phyloP scores from a whole-genome alignment of 805 yeast species.

The Wickerhamomyces queroliae region DNA sequence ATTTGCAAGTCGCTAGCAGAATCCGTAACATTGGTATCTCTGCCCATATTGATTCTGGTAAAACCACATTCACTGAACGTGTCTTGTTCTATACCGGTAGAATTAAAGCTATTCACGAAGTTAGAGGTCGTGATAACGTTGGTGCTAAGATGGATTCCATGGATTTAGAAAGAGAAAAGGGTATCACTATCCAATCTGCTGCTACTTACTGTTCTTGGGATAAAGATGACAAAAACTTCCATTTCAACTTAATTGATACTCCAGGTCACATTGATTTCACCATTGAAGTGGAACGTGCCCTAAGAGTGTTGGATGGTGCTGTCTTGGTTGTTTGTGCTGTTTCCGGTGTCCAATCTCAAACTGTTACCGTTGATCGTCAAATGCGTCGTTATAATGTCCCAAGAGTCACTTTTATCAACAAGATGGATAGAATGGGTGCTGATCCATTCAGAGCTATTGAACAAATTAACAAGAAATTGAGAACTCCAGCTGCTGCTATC shows the following conservation, averaged over 20 bases:
- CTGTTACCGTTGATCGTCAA: constrained; percentile 97
- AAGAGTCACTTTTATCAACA: constrained; percentile 90
- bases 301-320: constrained; percentile 96
- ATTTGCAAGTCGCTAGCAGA: constrained; percentile 41
- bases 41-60: constrained; percentile 97
- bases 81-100: constrained; percentile 95
- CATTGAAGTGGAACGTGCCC: constrained; percentile 97
- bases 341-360: constrained; percentile 96
- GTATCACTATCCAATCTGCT: constrained; percentile 97
- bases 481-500: constrained; percentile 93
- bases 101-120: constrained; percentile 95
- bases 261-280: constrained; percentile 99
- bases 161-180: constrained; percentile 98
- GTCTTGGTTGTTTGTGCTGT: constrained; percentile 98
- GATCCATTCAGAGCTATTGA: constrained; percentile 94
- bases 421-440: constrained; percentile 99
- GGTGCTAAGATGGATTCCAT: constrained; percentile 99
- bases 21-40: constrained; percentile 96
- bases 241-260: constrained; percentile 93
- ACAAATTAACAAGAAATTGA: constrained; percentile 81
- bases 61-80: constrained; percentile 97
- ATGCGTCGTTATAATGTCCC: constrained; percentile 98
- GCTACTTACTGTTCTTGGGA: constrained; percentile 98
- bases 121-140: constrained; percentile 92
- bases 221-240: constrained; percentile 61